Evolutionary conservation across 768 basidiomycete species (phyloP).

Genomic region (Butyriboletus loyo): DNA sequence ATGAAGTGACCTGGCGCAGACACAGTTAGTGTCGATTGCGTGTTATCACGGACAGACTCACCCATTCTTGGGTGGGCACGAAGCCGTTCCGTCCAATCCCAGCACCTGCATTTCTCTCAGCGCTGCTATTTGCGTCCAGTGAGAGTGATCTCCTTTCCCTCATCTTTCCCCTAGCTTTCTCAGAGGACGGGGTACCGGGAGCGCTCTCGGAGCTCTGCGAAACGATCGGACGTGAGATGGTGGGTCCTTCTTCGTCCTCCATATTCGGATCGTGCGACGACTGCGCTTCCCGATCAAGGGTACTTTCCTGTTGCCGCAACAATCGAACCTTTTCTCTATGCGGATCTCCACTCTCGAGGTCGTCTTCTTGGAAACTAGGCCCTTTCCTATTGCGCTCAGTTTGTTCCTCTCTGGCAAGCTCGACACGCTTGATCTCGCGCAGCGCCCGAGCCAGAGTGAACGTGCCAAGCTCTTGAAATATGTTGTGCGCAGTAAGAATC

Average conservation of each 20-base stretch:
- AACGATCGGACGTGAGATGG: conserved; percentile 35
- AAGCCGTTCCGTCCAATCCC: conserved; percentile 89
- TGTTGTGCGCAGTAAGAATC: conserved; percentile 77
- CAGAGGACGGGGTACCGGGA: conserved; percentile 48
- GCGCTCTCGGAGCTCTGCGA: conserved; percentile 43
- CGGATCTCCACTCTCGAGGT: conserved; percentile 27
- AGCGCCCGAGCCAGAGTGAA: conserved; percentile 87
- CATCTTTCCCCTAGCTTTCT: conserved; percentile 93
- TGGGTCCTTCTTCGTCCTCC: conserved; percentile 14
- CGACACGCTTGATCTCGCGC: conserved; percentile 74
- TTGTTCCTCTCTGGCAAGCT: conserved; percentile 71
- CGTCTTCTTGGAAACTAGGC: conserved; percentile 13
- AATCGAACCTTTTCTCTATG: conserved; percentile 63
- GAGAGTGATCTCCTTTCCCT: conserved; percentile 62
- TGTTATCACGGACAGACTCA: conserved; percentile 30
- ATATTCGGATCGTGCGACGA: conserved; percentile 13
- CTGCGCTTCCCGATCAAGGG: conserved; percentile 22
- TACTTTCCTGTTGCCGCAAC: conserved; percentile 50
- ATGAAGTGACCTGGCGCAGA: conserved; percentile 68
- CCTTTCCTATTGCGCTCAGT: conserved; percentile 30
- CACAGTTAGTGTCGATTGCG: conserved; percentile 1
- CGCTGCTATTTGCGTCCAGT: conserved; percentile 46
- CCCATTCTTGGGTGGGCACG: conserved; percentile 97
- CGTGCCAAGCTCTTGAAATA: conserved; percentile 87
- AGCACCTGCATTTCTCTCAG: conserved; percentile 63